A percentile compares a stretch with the other conserved stretches of the same genome.
Conservation (phyloP, 2,329 filamentous ascomycete species). For the Hypomyces rosellus region DNA sequence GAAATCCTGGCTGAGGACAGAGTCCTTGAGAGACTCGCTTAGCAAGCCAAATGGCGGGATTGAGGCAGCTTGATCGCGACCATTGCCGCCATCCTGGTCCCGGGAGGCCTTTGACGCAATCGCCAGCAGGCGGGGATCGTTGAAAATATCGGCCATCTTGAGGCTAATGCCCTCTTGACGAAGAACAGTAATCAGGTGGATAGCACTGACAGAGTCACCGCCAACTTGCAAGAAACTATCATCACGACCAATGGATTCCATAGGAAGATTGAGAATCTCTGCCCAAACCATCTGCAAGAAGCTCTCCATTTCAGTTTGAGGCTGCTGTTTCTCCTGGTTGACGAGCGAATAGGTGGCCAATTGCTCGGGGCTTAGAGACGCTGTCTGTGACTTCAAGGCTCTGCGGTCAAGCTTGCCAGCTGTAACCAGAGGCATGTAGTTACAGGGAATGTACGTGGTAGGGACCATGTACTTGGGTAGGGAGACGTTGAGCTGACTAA, state of each 20-base stretch:
- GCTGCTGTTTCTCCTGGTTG: not conserved
- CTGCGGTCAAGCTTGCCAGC: slow-evolving; percentile 9
- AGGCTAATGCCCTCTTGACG: slow-evolving; percentile 10
- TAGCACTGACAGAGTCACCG: slow-evolving; percentile 14
- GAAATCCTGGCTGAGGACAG: no score
- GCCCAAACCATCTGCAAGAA: slow-evolving; percentile 3
- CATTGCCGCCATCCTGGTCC: no score
- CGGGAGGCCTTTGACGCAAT: not conserved
- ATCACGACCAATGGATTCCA: slow-evolving; percentile 11
- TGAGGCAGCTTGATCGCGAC: no score
- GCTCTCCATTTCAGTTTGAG: slow-evolving; percentile 3
- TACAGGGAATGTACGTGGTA: slow-evolving; percentile 3
- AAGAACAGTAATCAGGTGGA: slow-evolving; percentile 10
- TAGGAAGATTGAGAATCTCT: not conserved
- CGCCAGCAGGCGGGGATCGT: slow-evolving; percentile 8
- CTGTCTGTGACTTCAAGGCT: not conserved
- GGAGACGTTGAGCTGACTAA: not conserved
- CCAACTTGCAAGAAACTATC: slow-evolving; percentile 15
- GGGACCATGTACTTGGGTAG: slow-evolving; percentile 7
- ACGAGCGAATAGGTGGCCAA: slow-evolving; percentile 1
- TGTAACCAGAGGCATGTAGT: slow-evolving; percentile 8
- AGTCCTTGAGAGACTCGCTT: not conserved
- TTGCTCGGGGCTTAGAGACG: slow-evolving; percentile 1
- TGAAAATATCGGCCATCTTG: slow-evolving; percentile 12
- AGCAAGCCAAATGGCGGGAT: not conserved